phyloP scores from a whole-genome alignment of 768 basidiomycete species.

The Russula virescens region DNA sequence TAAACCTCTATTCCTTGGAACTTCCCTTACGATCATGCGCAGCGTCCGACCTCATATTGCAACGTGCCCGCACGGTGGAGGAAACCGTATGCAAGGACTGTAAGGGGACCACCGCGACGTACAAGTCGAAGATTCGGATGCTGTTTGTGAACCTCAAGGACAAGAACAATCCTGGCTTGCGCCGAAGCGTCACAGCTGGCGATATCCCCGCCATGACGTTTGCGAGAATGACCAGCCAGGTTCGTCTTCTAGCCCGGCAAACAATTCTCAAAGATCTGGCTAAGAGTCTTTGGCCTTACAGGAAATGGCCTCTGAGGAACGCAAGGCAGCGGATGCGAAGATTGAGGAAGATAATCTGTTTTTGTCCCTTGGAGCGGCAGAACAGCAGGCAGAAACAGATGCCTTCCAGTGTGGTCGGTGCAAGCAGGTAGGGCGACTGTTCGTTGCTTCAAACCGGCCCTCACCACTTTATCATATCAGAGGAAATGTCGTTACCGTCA shows the following conservation, averaged over 20 bases:
- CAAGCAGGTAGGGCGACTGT: constrained; percentile 59
- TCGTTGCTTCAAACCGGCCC: background rate
- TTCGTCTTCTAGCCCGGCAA: constrained; percentile 32
- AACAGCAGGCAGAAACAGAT: constrained; percentile 91
- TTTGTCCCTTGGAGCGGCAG: constrained; percentile 84
- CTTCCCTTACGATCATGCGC: constrained; percentile 3
- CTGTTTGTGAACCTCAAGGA: constrained; percentile 93
- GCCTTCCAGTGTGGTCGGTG: constrained; percentile 96
- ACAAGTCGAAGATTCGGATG: constrained; percentile 78
- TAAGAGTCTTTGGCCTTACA: constrained; percentile 28
- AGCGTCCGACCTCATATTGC: constrained; percentile 67
- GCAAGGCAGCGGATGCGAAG: constrained; percentile 75
- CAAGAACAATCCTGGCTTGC: constrained; percentile 82
- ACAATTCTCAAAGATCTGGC: background rate
- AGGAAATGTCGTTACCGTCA: constrained; percentile 89
- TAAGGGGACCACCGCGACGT: constrained; percentile 41
- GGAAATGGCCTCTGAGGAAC: constrained; percentile 96
- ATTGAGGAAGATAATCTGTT: constrained; percentile 84
- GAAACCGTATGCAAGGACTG: constrained; percentile 47
- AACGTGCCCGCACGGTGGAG: constrained; percentile 68
- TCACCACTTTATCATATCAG: constrained; percentile 32
- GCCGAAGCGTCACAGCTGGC: constrained; percentile 82
- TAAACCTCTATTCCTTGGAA: no score
- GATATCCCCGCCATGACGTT: constrained; percentile 65
- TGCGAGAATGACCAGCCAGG: constrained; percentile 76